Conservation (phyloP, 1,284 basidiomycete genomes). For the Ganoderma multipileum region DNA sequence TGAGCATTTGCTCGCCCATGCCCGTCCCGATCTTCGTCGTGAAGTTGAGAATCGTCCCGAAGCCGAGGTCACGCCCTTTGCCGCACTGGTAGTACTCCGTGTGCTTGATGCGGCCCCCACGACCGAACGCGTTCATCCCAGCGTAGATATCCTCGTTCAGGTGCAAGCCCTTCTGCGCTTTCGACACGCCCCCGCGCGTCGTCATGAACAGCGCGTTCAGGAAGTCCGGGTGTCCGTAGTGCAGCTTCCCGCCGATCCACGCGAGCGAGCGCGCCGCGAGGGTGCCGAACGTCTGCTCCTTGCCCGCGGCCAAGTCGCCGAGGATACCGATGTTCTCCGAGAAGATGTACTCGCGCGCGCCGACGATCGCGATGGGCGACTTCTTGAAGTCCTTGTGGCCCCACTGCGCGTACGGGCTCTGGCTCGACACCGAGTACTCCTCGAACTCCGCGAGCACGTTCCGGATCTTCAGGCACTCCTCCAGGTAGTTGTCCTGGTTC, state of each 20-base stretch:
- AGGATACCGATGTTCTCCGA: conserved; percentile 99
- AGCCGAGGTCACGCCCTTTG: conserved; percentile 98
- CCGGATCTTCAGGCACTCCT: conserved; percentile 99
- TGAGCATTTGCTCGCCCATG: conserved; percentile 99
- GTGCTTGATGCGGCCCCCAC: conserved; percentile 98
- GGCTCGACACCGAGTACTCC: conserved; percentile 85
- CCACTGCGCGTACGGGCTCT: conserved; percentile 93
- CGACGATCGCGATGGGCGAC: conserved; percentile 95
- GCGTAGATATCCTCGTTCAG: conserved; percentile 99
- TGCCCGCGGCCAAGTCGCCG: conserved; percentile 97
- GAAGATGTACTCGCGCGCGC: conserved; percentile 99
- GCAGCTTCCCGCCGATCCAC: conserved; percentile 98
- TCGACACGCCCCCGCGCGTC: conserved; percentile 97
- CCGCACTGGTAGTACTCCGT: conserved; percentile 99
- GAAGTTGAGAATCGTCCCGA: conserved; percentile 99
- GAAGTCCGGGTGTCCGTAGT: conserved; percentile 99
- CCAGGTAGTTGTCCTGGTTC: conserved; percentile 99
- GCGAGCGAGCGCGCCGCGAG: conserved; percentile 94
- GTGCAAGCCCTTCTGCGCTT: conserved; percentile 98
- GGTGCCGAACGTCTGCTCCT: conserved; percentile 99
- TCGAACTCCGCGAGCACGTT: conserved; percentile 99
- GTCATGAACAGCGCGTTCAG: conserved; percentile 98
- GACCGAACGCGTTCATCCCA: conserved; percentile 98
- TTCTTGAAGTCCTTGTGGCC: conserved; percentile 88
- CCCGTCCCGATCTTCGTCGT: conserved; percentile 99